phyloP scores from a whole-genome alignment of 192 early-diverging fungal genomes.

The Umbelopsis sp. region DNA sequence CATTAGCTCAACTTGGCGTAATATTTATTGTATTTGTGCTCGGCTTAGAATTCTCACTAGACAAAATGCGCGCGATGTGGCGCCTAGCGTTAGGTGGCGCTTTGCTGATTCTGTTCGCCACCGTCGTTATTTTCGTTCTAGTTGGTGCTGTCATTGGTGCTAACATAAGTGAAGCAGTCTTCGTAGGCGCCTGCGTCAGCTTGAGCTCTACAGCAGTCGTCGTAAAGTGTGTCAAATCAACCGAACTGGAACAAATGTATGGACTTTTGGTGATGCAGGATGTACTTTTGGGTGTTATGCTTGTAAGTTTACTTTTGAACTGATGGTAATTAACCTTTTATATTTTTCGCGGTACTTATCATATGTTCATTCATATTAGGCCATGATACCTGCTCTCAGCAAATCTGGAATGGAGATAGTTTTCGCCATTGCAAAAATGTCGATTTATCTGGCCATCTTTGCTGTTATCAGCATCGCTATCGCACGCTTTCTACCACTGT shows the following conservation, averaged over 20 bases:
- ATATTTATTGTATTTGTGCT: slow-evolving; percentile 61
- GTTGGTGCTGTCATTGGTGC: slow-evolving; percentile 40
- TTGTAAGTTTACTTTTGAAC: slow-evolving; percentile 46
- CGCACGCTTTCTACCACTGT: slow-evolving; percentile 20
- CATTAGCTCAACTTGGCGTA: slow-evolving; percentile 55
- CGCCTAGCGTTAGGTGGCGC: slow-evolving; percentile 48
- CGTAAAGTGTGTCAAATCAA: slow-evolving; percentile 38
- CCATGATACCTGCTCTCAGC: slow-evolving; percentile 41
- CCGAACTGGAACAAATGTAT: slow-evolving; percentile 55
- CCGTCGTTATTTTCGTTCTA: slow-evolving; percentile 36
- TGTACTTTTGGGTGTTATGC: slow-evolving; percentile 52
- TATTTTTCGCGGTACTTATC: neutral
- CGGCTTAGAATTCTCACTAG: slow-evolving; percentile 59
- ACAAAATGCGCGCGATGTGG: slow-evolving; percentile 55
- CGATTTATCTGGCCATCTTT: slow-evolving; percentile 44
- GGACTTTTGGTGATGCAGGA: slow-evolving; percentile 62
- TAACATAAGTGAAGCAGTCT: slow-evolving; percentile 43
- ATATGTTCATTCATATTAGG: slow-evolving; percentile 24
- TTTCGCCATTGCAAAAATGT: slow-evolving; percentile 28
- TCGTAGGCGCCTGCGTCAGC: slow-evolving; percentile 54
- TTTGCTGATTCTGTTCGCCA: slow-evolving; percentile 42
- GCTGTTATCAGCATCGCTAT: slow-evolving; percentile 33
- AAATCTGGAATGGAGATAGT: slow-evolving; percentile 44
- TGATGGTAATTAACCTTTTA: neutral
- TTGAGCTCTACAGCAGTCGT: slow-evolving; percentile 57